Conservation (phyloP, 139 green algal species). For the Coelastrella sp. region DNA sequence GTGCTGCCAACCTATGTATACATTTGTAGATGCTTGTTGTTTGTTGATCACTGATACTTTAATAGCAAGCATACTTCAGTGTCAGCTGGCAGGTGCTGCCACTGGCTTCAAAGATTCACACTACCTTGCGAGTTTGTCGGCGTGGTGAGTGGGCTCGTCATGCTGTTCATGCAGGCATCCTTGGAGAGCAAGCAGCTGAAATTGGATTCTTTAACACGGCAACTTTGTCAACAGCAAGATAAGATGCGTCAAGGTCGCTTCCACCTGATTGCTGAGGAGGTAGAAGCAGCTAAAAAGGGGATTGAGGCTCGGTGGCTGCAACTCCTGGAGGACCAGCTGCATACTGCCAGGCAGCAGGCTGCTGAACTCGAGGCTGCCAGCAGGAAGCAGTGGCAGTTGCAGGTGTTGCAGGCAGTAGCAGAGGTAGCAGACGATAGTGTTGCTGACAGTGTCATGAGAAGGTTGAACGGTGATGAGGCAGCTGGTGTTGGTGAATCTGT, state of each 20-base stretch:
- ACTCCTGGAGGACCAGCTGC: neutral
- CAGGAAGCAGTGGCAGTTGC: neutral
- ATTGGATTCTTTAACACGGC: neutral
- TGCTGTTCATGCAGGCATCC: neutral
- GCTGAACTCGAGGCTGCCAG: neutral
- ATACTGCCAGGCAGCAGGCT: neutral
- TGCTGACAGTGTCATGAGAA: neutral
- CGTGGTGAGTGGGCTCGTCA: too few relatives aligned
- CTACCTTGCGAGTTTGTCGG: too few relatives aligned
- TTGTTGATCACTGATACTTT: neutral
- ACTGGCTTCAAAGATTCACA: neutral
- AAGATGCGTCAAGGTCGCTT: slow-evolving; percentile 11
- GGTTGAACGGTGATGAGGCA: too few relatives aligned
- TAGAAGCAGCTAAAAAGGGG: neutral
- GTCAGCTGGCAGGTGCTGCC: neutral
- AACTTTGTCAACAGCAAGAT: neutral
- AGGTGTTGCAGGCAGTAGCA: neutral
- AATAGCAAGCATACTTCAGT: neutral
- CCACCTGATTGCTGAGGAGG: slow-evolving; percentile 25
- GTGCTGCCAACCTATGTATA: too few relatives aligned
- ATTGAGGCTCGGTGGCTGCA: neutral
- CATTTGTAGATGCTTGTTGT: neutral
- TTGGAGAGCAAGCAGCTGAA: neutral
- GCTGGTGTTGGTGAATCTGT: too few relatives aligned
- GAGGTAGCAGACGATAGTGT: neutral